Conservation (phyloP, 805 yeast genomes). For the Yarrowia divulgata region DNA sequence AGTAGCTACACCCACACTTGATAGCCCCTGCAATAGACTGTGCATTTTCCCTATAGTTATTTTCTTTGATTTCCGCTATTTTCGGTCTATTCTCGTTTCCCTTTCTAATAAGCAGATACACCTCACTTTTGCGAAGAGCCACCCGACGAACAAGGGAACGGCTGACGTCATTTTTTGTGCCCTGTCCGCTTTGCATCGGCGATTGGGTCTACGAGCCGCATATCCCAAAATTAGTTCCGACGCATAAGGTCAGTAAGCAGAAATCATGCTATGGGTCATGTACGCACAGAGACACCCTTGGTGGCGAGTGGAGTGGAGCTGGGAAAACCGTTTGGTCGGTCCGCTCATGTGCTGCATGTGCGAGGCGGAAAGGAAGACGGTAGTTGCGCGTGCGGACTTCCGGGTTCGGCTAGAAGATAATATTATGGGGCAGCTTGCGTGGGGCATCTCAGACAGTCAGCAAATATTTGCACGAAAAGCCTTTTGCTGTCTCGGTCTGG, state of each 20-base stretch:
- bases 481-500: not conserved
- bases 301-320: constrained; percentile 24
- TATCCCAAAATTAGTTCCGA: constrained; percentile 29
- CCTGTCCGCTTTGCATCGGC: constrained; percentile 21
- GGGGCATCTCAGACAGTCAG: not conserved
- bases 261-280: not conserved
- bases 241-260: not conserved
- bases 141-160: not conserved
- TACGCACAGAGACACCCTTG: not conserved
- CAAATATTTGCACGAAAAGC: not conserved
- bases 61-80: too few relatives aligned
- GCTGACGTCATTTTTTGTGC: constrained; percentile 20
- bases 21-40: not conserved
- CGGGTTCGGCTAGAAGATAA: not conserved
- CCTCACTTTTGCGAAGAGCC: not conserved
- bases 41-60: not conserved
- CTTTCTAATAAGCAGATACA: not conserved
- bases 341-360: not conserved
- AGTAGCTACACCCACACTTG: not conserved
- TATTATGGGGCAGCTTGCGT: not conserved
- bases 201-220: constrained; percentile 24
- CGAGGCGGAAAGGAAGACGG: not conserved
- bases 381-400: not conserved
- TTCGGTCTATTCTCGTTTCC: not conserved
- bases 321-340: constrained; percentile 7